A percentile compares a stretch with the other conserved stretches of the same genome.
Conservation (phyloP, 2,329 filamentous ascomycete species). For the Cladorrhinum sp. region DNA sequence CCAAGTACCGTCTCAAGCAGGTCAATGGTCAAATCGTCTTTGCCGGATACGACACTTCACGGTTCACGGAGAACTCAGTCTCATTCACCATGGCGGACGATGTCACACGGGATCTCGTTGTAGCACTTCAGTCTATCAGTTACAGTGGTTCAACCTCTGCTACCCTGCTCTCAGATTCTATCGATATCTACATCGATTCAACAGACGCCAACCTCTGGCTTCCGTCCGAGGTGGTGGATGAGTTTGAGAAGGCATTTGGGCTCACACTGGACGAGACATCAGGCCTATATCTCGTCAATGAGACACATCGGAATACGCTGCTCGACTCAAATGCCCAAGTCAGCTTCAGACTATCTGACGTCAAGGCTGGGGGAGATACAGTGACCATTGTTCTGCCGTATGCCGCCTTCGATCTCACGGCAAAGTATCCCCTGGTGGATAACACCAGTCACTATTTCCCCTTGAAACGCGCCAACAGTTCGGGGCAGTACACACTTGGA, state of each 20-base stretch:
- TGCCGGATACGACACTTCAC: slow-evolving; percentile 40
- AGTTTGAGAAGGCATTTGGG: slow-evolving; percentile 35
- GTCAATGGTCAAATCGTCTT: slow-evolving; percentile 40
- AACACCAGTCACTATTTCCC: slow-evolving; percentile 35
- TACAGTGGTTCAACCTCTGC: slow-evolving; percentile 34
- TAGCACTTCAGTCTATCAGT: slow-evolving; percentile 38
- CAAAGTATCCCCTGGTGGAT: slow-evolving; percentile 30
- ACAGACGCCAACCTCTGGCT: slow-evolving; percentile 38
- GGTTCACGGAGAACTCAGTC: slow-evolving; percentile 37
- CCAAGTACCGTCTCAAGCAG: slow-evolving; percentile 38
- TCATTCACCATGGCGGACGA: slow-evolving; percentile 37
- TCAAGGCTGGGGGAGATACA: slow-evolving; percentile 31
- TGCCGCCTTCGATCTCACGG: slow-evolving; percentile 33
- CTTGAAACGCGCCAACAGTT: slow-evolving; percentile 34
- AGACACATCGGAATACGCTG: slow-evolving; percentile 32
- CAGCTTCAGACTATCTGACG: slow-evolving; percentile 35
- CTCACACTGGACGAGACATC: slow-evolving; percentile 29
- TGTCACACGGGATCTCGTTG: slow-evolving; percentile 36
- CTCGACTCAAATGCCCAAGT: slow-evolving; percentile 34
- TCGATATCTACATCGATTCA: slow-evolving; percentile 37
- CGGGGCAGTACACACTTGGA: slow-evolving; percentile 35
- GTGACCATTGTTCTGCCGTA: slow-evolving; percentile 35
- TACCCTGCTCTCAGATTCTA: slow-evolving; percentile 34
- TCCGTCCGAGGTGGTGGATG: slow-evolving; percentile 31
- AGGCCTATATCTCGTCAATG: slow-evolving; percentile 36